Base-by-base conservation (phyloP, 345 rosid genomes). In the Pistacia vera region DNA sequence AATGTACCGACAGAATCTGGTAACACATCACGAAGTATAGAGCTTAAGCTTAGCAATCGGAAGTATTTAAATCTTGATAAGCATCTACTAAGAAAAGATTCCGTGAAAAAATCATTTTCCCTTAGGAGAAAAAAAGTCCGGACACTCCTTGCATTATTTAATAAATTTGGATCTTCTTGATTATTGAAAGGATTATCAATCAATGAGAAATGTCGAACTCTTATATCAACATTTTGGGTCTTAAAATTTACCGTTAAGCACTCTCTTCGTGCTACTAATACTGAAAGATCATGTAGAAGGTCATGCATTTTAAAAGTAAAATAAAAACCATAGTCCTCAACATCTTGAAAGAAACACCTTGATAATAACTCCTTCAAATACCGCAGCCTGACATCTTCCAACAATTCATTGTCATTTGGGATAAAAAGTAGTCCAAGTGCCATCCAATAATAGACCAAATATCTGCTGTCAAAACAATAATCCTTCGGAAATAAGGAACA, bases 1-100 rank as follows among this genome's bases (percentile, higher is more conserved):
- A 83, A 28, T 66, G 62, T 72, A 63, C 67, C 7, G 5, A 83
- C 41, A 11, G 38, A 65, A 64, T 22, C 4, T n/a, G 84, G 80
- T 30, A 30, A 30, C 33, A 30, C 52, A 80, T 11, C 78, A 30
- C 33, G 33, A 49, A 25, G 5, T 35, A 48, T 28, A 28, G 12
- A 17, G 16, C 51, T 11, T 25, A 83, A 30, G 41, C 56, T 63
- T 55, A 79, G 49, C 2, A 61, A 56, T 9, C 80, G 78, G 28
- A 83, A 17, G 8, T 70, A 17, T n/a, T 28, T 56, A 8, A 76
- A 65, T 48, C 17, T 22, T 22, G 1, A 62, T 36, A 62, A 30
- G 30, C 66, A 62, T 4, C 3, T 25, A 48, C 2, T 10, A 1
- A 2, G 1, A 2, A n/a, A 63, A 54, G 68, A 64, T n/a, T 46